Evolutionary conservation across 805 yeast species (phyloP), one percentile per base, ranked within the genome.

Genomic region (Metschnikowia baotianmanensis): DNA sequence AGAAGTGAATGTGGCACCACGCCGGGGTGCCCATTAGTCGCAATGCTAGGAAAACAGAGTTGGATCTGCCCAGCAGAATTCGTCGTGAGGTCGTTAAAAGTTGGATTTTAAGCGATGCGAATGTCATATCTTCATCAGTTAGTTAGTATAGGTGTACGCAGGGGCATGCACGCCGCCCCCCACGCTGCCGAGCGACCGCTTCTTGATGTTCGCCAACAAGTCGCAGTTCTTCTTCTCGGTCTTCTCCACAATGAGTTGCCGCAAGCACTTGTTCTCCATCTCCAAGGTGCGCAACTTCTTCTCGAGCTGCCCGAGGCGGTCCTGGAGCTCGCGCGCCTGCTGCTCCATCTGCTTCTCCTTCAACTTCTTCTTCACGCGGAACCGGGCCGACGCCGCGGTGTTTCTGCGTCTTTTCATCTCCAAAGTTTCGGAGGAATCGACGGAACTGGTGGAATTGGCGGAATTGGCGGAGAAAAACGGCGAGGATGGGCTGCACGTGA

Each of bases 381-480:
- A 91, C 45, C 98, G 73, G 4, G 97, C 97, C 16, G 91, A 81
- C 1, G 99, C 98, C 1, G 93, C 96, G 0, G 96, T 89, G 65
- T 89, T 90, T 53, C 95, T 76, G 49, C 84, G 78, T 47, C 96
- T 76, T 65, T 87, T 91, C 56, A 85, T 93, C 32, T 72, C 74
- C 31, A 11, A 10, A 4, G 22, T 22, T 2, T 34, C 35, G 22
- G 12, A 9, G 20, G 29, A 28, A n/a, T 24, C 34, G 6, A 26
- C n/a, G 26, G 42, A 20, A 22, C 13, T 10, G 17, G n/a, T n/a
- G n/a, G n/a, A n/a, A 18, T 21, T 11, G 36, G 36, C 17, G 36
- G n/a, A n/a, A n/a, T n/a, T n/a, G n/a, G n/a, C n/a, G n/a, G n/a
- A n/a, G n/a, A n/a, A n/a, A n/a, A n/a, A n/a, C n/a, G n/a, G n/a